Base-by-base conservation (phyloP, 192 early-diverging fungal species). In the Backusella parvicylindrica region DNA sequence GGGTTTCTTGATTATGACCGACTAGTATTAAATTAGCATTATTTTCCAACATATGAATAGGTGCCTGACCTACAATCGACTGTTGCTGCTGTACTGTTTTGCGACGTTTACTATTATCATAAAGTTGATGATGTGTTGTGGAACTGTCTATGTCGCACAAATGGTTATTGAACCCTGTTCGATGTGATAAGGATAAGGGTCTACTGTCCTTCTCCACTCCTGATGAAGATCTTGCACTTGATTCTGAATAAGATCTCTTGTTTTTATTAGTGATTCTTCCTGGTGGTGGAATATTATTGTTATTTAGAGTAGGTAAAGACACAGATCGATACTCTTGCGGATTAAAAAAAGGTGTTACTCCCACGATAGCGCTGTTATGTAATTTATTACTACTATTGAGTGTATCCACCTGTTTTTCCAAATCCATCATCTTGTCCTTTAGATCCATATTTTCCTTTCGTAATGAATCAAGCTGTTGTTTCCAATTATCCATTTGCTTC, bases 401-500 rank as follows among this genome's bases (percentile, higher is more conserved):
- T 23, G 26, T 28, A 60, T 60, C 26, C 37, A 70, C 16, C 66
- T 70, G 21, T 56, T 64, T 23, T 60, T 79, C 41, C 30, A 75
- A 49, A 32, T 71, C 15, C 18, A 41, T 32, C 32, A 64, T 36
- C 18, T 36, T 41, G 6, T 64, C 68, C 38, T 43, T 36, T 33
- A 79, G 31, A 23, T 65, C 23, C 9, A 21, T 30, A 35, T 82
- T 82, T 64, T 82, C 76, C 8, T 75, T 64, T 23, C 41, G 23
- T 21, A 78, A 37, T 21, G 21, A 26, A 26, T 78, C 65, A 31
- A 82, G 49, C 63, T 78, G 73, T 38, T 72, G 40, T 37, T 82
- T 69, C 64, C 70, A 74, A 11, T 70, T 36, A 60, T 78, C 73
- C 67, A 94, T 82, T 56, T 89, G 84, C 68, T 91, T 86, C 2